Evolutionary conservation across 108 stramenopile genomes (phyloP).

Genomic region (Schizochytrium sp.): DNA sequence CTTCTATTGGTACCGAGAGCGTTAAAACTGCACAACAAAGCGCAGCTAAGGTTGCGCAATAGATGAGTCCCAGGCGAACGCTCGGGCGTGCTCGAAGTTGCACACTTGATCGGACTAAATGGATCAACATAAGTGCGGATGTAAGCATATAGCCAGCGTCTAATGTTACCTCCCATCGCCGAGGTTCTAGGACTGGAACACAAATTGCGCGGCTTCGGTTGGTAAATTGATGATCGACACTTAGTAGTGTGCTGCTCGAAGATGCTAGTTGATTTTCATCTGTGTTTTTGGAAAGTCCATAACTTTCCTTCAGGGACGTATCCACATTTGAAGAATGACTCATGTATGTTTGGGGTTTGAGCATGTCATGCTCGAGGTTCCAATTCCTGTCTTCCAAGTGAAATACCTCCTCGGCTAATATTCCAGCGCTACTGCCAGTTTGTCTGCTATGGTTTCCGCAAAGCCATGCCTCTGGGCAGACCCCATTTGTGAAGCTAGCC

Average conservation of each 20-base stretch:
- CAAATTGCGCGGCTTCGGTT: no score
- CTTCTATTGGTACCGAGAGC: neutral
- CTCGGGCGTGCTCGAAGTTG: conserved; percentile 3
- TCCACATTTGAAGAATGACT: no score
- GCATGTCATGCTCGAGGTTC: no score
- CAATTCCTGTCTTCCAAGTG: no score
- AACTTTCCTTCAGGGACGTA: no score
- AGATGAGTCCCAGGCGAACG: neutral
- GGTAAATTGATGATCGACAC: no score
- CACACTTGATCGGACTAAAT: neutral
- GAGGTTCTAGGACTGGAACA: neutral
- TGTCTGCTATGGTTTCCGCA: neutral
- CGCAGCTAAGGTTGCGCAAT: neutral
- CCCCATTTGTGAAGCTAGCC: neutral
- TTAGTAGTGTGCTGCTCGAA: no score
- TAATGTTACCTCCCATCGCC: neutral
- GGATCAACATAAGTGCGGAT: neutral
- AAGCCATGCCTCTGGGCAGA: neutral
- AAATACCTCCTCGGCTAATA: no score
- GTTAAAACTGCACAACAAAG: neutral
- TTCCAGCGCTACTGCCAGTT: no score
- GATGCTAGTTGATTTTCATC: no score
- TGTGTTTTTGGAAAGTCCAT: no score
- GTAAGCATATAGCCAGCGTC: neutral
- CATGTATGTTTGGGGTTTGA: no score